Conservation (phyloP, 768 basidiomycete genomes). For the Hypholoma fasciculare region DNA sequence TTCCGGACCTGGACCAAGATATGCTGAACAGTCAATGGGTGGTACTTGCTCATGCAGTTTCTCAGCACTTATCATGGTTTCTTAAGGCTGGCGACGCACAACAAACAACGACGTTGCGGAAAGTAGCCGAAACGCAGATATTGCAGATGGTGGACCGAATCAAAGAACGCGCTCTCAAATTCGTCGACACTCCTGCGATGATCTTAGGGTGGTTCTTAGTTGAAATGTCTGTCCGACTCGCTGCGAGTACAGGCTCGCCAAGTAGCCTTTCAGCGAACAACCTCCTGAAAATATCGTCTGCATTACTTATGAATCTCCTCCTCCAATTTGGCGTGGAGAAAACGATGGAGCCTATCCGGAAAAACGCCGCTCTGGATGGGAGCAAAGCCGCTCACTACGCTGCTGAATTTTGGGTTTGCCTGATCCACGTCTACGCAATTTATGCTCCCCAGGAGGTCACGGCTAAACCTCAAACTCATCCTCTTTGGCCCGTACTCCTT, state of each 20-base stretch:
- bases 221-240: slow-evolving; percentile 50
- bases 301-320: slow-evolving; percentile 49
- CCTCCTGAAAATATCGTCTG: slow-evolving; percentile 21
- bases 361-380: slow-evolving; percentile 33
- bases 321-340: slow-evolving; percentile 52
- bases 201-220: slow-evolving; percentile 63
- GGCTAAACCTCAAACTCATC: slow-evolving; percentile 22
- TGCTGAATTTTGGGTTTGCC: slow-evolving; percentile 73
- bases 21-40: slow-evolving; percentile 38
- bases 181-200: slow-evolving; percentile 40
- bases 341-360: slow-evolving; percentile 38
- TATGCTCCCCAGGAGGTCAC: slow-evolving; percentile 14
- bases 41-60: slow-evolving; percentile 36
- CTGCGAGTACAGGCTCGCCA: slow-evolving; percentile 16
- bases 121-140: slow-evolving; percentile 35
- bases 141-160: slow-evolving; percentile 37
- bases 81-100: slow-evolving; percentile 33
- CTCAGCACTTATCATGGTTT: slow-evolving; percentile 49
- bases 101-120: slow-evolving; percentile 28
- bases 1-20: slow-evolving; percentile 33
- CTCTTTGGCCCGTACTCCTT: slow-evolving; percentile 48
- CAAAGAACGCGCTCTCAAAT: slow-evolving; percentile 31
- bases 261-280: slow-evolving; percentile 17
- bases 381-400: slow-evolving; percentile 40
- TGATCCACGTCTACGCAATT: slow-evolving; percentile 56